Base-by-base conservation (phyloP, 495 filamentous ascomycete genomes). In the Glutinoglossum americanum region DNA sequence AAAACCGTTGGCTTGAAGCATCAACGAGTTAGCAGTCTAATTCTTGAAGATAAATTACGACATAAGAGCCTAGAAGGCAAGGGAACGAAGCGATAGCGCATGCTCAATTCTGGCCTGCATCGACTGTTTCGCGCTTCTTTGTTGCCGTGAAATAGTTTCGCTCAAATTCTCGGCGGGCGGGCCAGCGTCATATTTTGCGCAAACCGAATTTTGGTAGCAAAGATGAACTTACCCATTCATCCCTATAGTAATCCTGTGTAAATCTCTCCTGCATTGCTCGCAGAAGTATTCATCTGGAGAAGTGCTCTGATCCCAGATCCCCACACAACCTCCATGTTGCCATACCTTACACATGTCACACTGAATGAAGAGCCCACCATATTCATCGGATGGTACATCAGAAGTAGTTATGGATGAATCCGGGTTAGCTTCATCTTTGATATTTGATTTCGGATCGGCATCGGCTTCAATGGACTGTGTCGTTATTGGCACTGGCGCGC, bases 311-410 rank as follows among this genome's bases (percentile, higher is more conserved):
- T 94, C 87, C 76, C 88, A 89, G 62, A 99, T 95, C 39, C 92
- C 92, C 54, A 99, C 93, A 70, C 92, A 99, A 58, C 87, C 89
- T 65, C 92, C 93, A 64, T 99, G 92, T 65, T 99, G 92, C 92
- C 92, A 99, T 57, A 96, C 92, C 67, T 95, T 93, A 71, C 92
- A 99, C 53, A 79, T 73, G 69, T 99, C 92, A 78, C 92, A 99
- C 72, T 97, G 92, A 60, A 99, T 89, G 68, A 94, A 99, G 68
- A 97, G 83, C 17, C 90, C 89, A 39, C 92, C 90, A 53, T 85
- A 74, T 51, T 95, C 90, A 63, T 97, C 89, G 28, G 82, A 77
- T 51, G 87, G 70, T 54, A 81, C 73, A 63, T 89, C 84, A 56
- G 79, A 72, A 60, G 81, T 78, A 60, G 80, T 72, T 23, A 71